Percentiles rank a stretch among this genome's conserved stretches.
These are phyloP conservation scores for Boletus reticuloceps DNA, from an alignment of 768 basidiomycete genomes.

Conservation along the genomic window DNA sequence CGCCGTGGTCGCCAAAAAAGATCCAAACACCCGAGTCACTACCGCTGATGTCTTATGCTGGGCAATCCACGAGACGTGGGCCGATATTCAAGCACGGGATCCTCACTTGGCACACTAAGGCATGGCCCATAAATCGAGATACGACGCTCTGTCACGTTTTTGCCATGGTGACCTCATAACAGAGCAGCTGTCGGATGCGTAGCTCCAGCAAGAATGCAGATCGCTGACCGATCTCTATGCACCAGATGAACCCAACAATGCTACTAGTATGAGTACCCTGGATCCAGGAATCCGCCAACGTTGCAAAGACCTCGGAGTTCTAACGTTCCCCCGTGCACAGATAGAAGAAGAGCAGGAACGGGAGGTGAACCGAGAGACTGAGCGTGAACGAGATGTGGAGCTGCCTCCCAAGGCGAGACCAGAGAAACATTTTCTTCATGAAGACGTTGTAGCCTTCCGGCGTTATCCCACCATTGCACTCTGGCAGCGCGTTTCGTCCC, in stretches of 20 bases:
- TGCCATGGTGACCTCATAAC: background rate
- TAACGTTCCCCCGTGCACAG: constrained; percentile 10
- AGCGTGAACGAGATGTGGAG: constrained; percentile 27
- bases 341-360: constrained; percentile 39
- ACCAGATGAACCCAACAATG: background rate
- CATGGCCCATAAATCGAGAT: constrained; percentile 2
- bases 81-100: no score
- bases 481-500: constrained; percentile 23
- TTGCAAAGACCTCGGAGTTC: constrained; percentile 7
- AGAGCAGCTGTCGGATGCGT: constrained; percentile 15
- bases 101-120: background rate
- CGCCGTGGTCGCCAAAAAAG: background rate
- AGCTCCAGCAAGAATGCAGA: constrained; percentile 38
- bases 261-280: background rate
- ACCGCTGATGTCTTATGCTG: background rate
- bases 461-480: constrained; percentile 4
- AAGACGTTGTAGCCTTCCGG: constrained; percentile 34
- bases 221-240: constrained; percentile 35
- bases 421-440: constrained; percentile 10
- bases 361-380: no score
- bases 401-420: constrained; percentile 29
- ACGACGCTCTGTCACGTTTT: constrained; percentile 1
- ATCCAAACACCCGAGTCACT: background rate
- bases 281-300: background rate
- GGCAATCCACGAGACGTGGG: no score